These are phyloP conservation scores for Allium fistulosum DNA, from an alignment of 106 monocot species.

Conservation along the genomic window DNA sequence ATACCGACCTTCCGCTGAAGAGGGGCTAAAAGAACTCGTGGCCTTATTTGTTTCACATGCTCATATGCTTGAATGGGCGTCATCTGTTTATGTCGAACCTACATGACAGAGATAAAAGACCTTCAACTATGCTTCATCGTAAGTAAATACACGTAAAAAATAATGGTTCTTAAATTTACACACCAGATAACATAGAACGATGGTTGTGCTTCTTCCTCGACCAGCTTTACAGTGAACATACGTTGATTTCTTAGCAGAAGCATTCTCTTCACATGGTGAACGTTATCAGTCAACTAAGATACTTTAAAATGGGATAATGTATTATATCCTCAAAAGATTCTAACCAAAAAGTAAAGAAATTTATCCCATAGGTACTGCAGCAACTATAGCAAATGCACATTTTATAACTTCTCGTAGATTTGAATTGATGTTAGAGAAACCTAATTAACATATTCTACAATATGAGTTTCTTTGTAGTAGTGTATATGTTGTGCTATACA, in stretches of 20 bases:
- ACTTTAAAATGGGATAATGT: no score
- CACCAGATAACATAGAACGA: slow-evolving; percentile 97
- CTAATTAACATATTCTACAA: no score
- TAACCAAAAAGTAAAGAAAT: no score
- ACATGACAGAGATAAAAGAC: slow-evolving; percentile 8
- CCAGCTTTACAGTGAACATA: slow-evolving; percentile 99
- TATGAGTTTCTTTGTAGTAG: no score
- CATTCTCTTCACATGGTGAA: slow-evolving; percentile 44
- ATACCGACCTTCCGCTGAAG: slow-evolving; percentile 72
- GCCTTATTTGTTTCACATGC: slow-evolving; percentile 64
- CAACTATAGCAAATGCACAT: no score
- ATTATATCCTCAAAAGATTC: no score
- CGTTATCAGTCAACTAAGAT: neutral
- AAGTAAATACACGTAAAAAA: neutral
- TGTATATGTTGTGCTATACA: no score
- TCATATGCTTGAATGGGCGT: slow-evolving; percentile 67
- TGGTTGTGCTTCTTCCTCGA: slow-evolving; percentile 93
- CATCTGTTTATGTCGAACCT: slow-evolving; percentile 87
- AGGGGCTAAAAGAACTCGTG: slow-evolving; percentile 84
- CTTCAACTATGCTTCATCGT: neutral
- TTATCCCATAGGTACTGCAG: no score
- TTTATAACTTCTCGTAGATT: no score
- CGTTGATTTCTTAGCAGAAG: slow-evolving; percentile 63
- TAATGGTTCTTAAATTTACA: slow-evolving; percentile 4
- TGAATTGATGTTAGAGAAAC: no score